A percentile compares a stretch with the other conserved stretches of the same genome.
phyloP scores from a whole-genome alignment of 139 green algal species.

The Protoeuglena noctilucae region DNA sequence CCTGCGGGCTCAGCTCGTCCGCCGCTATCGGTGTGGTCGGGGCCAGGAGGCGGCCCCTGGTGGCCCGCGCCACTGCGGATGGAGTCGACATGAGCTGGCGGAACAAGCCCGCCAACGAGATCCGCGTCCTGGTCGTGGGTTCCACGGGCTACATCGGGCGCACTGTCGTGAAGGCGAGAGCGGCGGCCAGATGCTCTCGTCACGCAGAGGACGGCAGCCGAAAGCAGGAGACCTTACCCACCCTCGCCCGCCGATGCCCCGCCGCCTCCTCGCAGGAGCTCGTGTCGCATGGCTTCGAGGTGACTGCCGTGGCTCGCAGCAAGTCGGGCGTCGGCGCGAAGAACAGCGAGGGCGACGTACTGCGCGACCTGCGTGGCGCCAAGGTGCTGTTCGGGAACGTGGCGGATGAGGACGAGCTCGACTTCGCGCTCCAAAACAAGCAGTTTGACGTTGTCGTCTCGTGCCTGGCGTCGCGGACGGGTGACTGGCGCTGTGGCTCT shows the following conservation, averaged over 20 bases:
- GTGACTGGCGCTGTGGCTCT: too few relatives aligned
- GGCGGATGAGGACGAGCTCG: conserved; percentile 40
- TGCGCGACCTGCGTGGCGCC: conserved; percentile 59
- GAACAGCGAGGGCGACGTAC: conserved; percentile 41
- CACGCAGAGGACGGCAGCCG: conserved; percentile 16
- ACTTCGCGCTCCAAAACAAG: conserved; percentile 38
- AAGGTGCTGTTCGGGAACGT: conserved; percentile 79
- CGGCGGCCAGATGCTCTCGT: too few relatives aligned
- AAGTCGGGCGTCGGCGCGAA: conserved; percentile 83
- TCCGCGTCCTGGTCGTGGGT: conserved; percentile 79
- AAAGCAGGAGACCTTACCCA: background rate
- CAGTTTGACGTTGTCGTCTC: conserved; percentile 92
- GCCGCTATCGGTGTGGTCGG: too few relatives aligned
- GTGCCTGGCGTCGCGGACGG: conserved; percentile 86
- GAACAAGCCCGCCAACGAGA: conserved; percentile 36
- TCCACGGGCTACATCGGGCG: conserved; percentile 96
- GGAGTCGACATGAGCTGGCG: conserved; percentile 23
- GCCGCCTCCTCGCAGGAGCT: too few relatives aligned
- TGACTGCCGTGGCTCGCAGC: conserved; percentile 69
- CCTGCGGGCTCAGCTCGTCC: too few relatives aligned
- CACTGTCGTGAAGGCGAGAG: conserved; percentile 51
- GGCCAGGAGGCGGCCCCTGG: too few relatives aligned
- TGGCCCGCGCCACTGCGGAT: too few relatives aligned
- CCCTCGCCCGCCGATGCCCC: too few relatives aligned
- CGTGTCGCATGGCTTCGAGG: conserved; percentile 46